A percentile compares a stretch with the other conserved stretches of the same genome.
phyloP scores from a whole-genome alignment of 805 yeast species.

The Pichia deserticola region DNA sequence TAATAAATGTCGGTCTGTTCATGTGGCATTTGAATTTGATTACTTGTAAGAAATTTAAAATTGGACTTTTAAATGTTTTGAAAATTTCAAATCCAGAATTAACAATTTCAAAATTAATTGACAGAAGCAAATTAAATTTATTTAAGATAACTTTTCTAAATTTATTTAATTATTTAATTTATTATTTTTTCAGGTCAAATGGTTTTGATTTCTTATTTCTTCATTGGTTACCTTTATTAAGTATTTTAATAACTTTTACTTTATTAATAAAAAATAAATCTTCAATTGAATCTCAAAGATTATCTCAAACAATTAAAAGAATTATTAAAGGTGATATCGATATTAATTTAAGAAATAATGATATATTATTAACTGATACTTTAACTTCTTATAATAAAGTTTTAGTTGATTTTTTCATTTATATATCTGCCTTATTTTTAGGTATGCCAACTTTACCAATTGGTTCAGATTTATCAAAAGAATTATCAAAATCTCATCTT shows the following conservation, averaged over 20 bases:
- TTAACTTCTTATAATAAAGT: constrained; percentile 76
- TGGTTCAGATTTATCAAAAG: constrained; percentile 14
- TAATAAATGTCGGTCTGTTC: constrained; percentile 43
- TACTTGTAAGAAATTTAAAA: constrained; percentile 30
- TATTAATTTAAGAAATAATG: constrained; percentile 57
- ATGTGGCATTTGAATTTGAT: constrained; percentile 45
- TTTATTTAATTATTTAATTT: constrained; percentile 23
- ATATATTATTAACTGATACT: constrained; percentile 77
- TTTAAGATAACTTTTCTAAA: constrained; percentile 20
- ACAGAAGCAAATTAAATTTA: constrained; percentile 12
- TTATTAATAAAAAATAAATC: constrained; percentile 26
- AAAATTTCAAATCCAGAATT: constrained; percentile 25
- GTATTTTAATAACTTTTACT: constrained; percentile 29
- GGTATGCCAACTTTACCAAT: constrained; percentile 29
- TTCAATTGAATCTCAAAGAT: constrained; percentile 34
- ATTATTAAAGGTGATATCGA: constrained; percentile 55
- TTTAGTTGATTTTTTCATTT: constrained; percentile 60
- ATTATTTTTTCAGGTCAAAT: constrained; percentile 20
- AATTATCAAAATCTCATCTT: constrained; percentile 26
- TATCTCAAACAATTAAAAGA: constrained; percentile 44
- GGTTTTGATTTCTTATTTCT: constrained; percentile 19
- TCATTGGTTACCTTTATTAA: constrained; percentile 33
- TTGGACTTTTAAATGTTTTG: constrained; percentile 40
- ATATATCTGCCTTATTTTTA: constrained; percentile 39
- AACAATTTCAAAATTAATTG: constrained; percentile 12